These are phyloP conservation scores for Mycena venus DNA, from an alignment of 768 basidiomycete species.

Conservation along the genomic window DNA sequence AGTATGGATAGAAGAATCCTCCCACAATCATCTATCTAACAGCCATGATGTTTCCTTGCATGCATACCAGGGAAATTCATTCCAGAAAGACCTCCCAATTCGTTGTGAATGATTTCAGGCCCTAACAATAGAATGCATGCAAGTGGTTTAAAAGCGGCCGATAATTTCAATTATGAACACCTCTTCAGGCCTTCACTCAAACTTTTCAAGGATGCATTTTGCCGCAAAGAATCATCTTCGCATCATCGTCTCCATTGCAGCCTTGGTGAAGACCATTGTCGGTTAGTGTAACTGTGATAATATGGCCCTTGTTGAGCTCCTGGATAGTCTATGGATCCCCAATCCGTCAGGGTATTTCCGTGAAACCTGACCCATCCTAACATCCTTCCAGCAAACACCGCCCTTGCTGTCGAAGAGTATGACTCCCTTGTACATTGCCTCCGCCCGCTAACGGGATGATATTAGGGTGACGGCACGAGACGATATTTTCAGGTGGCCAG, in stretches of 20 bases:
- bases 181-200: slow-evolving; percentile 3
- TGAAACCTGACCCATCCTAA: not conserved
- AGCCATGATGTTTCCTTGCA: not conserved
- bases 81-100: not conserved
- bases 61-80: not conserved
- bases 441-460: not conserved
- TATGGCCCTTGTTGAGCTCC: not conserved
- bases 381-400: not conserved
- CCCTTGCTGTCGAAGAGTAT: not conserved
- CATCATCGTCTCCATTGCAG: slow-evolving; percentile 3
- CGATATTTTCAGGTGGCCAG: not conserved
- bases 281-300: slow-evolving; percentile 3
- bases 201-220: slow-evolving; percentile 1
- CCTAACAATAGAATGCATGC: not conserved
- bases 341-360: not conserved
- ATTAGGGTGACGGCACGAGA: not conserved
- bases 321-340: slow-evolving; percentile 3
- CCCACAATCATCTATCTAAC: slow-evolving; percentile 2
- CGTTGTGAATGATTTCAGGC: not conserved
- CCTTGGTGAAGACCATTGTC: not conserved
- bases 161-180: not conserved
- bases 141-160: not conserved
- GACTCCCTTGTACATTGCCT: too few species aligned
- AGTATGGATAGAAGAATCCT: slow-evolving; percentile 2
- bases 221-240: slow-evolving; percentile 8